phyloP scores from a whole-genome alignment of 495 filamentous ascomycete species.

The Penicillium steckii region DNA sequence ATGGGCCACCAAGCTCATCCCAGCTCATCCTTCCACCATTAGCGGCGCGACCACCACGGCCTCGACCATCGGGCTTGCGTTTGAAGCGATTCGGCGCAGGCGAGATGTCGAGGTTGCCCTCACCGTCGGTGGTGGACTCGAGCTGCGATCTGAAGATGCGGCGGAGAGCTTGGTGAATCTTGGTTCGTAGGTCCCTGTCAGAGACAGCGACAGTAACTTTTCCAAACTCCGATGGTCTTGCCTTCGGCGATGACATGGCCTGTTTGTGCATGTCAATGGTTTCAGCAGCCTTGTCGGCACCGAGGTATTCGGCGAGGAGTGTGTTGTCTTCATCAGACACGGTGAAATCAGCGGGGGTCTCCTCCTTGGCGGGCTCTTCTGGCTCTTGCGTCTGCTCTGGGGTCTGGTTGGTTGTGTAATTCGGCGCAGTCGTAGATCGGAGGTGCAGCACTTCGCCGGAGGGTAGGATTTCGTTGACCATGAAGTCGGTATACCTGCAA shows the following conservation, averaged over 20 bases:
- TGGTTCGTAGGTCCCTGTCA: conserved; percentile 60
- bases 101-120: conserved; percentile 60
- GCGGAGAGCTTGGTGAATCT: conserved; percentile 65
- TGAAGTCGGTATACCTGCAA: conserved; percentile 85
- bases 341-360: conserved; percentile 24
- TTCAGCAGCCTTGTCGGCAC: conserved; percentile 34
- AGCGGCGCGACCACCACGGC: conserved; percentile 11
- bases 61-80: conserved; percentile 27
- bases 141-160: conserved; percentile 66
- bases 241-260: conserved; percentile 39
- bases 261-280: conserved; percentile 46
- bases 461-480: conserved; percentile 86
- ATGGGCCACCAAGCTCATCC: conserved; percentile 69
- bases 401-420: conserved; percentile 8
- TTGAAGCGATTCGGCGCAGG: conserved; percentile 45
- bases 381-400: conserved; percentile 7
- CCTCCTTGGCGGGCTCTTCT: conserved; percentile 8
- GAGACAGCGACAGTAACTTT: conserved; percentile 44
- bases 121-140: conserved; percentile 58
- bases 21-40: conserved; percentile 44
- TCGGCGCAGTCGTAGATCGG: conserved; percentile 37
- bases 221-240: conserved; percentile 42
- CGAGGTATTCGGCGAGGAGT: conserved; percentile 45
- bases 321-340: conserved; percentile 48
- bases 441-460: conserved; percentile 81